phyloP scores from a whole-genome alignment of 257 asterid species.

The Paulownia fortunei region DNA sequence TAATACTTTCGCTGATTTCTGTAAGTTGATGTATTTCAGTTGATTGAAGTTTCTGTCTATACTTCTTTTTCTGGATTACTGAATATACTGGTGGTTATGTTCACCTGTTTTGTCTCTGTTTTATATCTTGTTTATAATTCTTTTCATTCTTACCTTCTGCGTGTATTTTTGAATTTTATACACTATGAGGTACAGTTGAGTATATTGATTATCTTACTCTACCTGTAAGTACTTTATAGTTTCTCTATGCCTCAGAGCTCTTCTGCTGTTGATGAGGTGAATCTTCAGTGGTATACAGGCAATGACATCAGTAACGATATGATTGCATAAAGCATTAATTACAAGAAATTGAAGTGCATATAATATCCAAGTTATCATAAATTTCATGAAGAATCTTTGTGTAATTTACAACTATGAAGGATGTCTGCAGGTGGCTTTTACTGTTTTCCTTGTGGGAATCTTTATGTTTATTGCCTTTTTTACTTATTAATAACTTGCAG shows the following conservation, averaged over 20 bases:
- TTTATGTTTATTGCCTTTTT: constrained; percentile 1
- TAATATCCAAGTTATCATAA: background rate
- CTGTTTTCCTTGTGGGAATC: background rate
- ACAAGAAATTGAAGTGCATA: constrained; percentile 10
- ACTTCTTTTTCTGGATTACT: background rate
- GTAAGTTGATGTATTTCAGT: background rate
- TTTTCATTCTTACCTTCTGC: background rate
- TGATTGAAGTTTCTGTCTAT: background rate
- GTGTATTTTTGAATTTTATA: background rate
- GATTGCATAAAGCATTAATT: background rate
- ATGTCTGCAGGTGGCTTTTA: background rate
- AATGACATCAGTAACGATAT: background rate
- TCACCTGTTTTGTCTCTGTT: background rate
- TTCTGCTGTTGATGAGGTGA: background rate
- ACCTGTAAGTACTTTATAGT: background rate
- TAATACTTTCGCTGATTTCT: background rate
- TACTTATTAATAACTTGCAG: background rate
- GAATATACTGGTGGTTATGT: background rate
- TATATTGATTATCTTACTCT: background rate
- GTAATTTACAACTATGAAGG: background rate
- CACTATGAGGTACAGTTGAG: background rate
- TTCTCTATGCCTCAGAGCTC: background rate
- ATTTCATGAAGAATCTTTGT: constrained; percentile 8
- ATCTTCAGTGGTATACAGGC: background rate
- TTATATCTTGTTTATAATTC: background rate